phyloP scores from a whole-genome alignment of 2,329 filamentous ascomycete species.

The Sporothrix luriei region DNA sequence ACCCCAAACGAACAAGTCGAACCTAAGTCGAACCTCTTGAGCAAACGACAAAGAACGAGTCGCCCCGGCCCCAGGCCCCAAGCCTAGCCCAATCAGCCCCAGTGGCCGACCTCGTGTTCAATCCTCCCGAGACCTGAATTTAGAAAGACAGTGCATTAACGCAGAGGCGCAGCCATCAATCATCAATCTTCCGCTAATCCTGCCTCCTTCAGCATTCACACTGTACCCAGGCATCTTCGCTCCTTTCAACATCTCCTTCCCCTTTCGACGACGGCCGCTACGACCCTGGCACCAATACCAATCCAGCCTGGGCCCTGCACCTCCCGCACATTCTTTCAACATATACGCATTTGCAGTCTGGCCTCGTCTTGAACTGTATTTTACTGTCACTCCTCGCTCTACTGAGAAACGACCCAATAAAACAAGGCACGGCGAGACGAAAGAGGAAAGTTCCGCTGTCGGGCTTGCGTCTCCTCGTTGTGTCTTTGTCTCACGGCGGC shows the following conservation, averaged over 20 bases:
- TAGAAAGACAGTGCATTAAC: slow-evolving; percentile 18
- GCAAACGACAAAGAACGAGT: background rate
- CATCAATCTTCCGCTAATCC: too few species aligned
- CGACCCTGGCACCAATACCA: slow-evolving; percentile 22
- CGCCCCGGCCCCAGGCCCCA: background rate
- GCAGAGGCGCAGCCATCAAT: background rate
- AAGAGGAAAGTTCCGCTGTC: slow-evolving; percentile 9
- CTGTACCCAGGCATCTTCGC: background rate
- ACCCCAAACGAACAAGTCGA: slow-evolving; percentile 6
- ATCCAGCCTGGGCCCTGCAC: background rate
- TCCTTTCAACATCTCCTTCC: background rate
- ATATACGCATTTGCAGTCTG: slow-evolving; percentile 10
- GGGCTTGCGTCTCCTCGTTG: slow-evolving; percentile 10
- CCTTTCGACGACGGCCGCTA: slow-evolving; percentile 9
- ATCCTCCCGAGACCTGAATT: background rate
- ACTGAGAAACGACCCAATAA: background rate
- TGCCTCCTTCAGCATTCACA: background rate
- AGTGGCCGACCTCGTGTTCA: background rate
- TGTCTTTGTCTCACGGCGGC: background rate
- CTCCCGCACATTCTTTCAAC: background rate
- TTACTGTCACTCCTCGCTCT: background rate
- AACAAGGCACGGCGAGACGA: background rate
- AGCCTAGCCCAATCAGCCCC: slow-evolving; percentile 20
- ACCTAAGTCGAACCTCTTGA: too few species aligned
- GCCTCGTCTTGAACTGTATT: background rate